phyloP scores from a whole-genome alignment of 2,329 filamentous ascomycete species.

The Aspergillus awamori region DNA sequence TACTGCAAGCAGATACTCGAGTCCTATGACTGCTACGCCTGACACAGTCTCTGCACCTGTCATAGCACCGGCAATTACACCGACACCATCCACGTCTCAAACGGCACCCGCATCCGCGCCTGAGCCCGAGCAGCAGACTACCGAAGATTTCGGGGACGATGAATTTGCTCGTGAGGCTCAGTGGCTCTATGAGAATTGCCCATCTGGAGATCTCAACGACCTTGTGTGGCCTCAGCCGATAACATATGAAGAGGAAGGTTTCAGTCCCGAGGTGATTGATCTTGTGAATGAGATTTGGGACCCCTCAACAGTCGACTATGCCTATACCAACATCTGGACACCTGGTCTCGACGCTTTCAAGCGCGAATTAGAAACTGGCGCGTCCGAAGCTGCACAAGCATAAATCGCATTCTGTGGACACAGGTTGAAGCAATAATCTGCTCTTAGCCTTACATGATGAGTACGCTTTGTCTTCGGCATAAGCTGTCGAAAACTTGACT shows the following conservation, averaged over 20 bases:
- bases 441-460: neutral
- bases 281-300: constrained; percentile 23
- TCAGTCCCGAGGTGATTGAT: constrained; percentile 14
- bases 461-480: neutral
- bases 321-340: constrained; percentile 17
- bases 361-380: constrained; percentile 1
- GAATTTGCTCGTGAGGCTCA: constrained; percentile 29
- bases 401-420: neutral
- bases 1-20: constrained; percentile 35
- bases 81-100: neutral
- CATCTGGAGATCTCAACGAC: constrained; percentile 28
- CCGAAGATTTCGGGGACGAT: constrained; percentile 27
- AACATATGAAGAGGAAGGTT: constrained; percentile 22
- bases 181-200: constrained; percentile 31
- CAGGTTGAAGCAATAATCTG: neutral
- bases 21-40: constrained; percentile 24
- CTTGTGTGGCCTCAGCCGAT: constrained; percentile 26
- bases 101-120: neutral
- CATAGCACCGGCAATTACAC: neutral
- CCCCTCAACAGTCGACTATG: constrained; percentile 20
- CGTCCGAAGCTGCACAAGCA: neutral
- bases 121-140: constrained; percentile 1
- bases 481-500: neutral
- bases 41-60: constrained; percentile 11
- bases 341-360: constrained; percentile 23